Base-by-base conservation (phyloP, 331 rosid genomes). In the Quercus tomentella region DNA sequence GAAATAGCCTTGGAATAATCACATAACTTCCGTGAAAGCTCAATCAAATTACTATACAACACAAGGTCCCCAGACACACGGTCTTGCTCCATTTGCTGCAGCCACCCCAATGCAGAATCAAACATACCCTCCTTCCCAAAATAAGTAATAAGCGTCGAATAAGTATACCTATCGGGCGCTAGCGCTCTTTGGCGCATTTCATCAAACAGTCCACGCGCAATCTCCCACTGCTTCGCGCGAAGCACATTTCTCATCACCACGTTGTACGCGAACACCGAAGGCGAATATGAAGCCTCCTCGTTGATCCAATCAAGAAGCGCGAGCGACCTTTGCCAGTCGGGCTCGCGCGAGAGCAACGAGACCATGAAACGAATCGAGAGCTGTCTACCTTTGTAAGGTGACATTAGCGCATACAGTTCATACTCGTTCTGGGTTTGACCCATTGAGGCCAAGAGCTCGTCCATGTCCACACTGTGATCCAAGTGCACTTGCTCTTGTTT, bases 131-230 rank as follows among this genome's bases (percentile, higher is more conserved):
- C 89, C 74, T 92, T 94, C 31, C 97, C 92, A 57, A 94, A 94
- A 80, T 76, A 76, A 22, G 97, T 92, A n/a, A 94, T 92, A 5
- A 94, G 97, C 3, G 97, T 92, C 4, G 98, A 94, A 57, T 92
- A 94, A 72, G 98, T 94, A 77, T 87, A 94, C 80, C 97, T 88
- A 81, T 94, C 98, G 7, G 98, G 97, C 0, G 98, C 87, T 4
- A 94, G 77, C 23, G 97, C 97, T 77, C 83, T 80, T n/a, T 82
- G 92, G 71, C 97, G 97, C 98, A 91, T 92, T 91, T 94, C 98
- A 7, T 94, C 95, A 25, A 94, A 92, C 93, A 94, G 94, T 12
- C 98, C 98, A 52, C 87, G 96, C 2, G 96, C 98, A 52, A 94
- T 74, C 9, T 83, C 88, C 91, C 90, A 92, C 78, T 92, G 97